phyloP scores from a whole-genome alignment of 495 filamentous ascomycete genomes.

The Letharia lupina region DNA sequence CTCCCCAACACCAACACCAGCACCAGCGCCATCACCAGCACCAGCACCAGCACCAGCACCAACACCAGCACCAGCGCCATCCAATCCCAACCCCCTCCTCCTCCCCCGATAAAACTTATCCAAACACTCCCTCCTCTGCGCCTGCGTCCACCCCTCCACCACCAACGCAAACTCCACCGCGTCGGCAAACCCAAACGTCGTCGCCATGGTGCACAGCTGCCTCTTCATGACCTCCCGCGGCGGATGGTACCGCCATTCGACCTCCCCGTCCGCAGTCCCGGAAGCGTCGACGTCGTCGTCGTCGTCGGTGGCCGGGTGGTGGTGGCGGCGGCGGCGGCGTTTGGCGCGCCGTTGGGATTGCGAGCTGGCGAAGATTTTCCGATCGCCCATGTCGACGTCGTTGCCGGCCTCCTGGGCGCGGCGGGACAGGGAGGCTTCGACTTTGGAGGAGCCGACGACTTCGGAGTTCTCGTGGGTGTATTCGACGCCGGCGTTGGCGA shows the following conservation, averaged over 20 bases:
- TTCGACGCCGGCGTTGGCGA: conserved; percentile 79
- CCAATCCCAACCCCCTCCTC: conserved; percentile 31
- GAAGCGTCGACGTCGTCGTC: conserved; percentile 23
- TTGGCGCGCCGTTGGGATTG: conserved; percentile 24
- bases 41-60: background rate
- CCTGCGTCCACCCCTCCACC: conserved; percentile 90
- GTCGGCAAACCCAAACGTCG: conserved; percentile 64
- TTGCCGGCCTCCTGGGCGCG: conserved; percentile 60
- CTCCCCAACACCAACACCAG: background rate
- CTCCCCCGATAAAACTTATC: conserved; percentile 68
- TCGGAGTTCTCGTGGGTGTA: conserved; percentile 97
- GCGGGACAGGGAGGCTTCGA: conserved; percentile 71
- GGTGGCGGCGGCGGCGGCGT: background rate
- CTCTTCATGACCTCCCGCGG: conserved; percentile 63
- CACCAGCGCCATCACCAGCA: background rate
- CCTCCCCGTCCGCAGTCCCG: conserved; percentile 22
- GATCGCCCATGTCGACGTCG: conserved; percentile 38
- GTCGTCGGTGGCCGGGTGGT: conserved; percentile 22
- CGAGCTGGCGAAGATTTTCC: conserved; percentile 42
- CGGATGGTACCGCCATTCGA: conserved; percentile 66
- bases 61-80: background rate
- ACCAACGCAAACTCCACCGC: conserved; percentile 84
- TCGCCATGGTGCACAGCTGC: conserved; percentile 88
- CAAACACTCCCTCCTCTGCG: conserved; percentile 67
- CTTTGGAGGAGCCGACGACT: conserved; percentile 79